Base-by-base conservation (phyloP, 306 rosid genomes). In the Medicago arabica region DNA sequence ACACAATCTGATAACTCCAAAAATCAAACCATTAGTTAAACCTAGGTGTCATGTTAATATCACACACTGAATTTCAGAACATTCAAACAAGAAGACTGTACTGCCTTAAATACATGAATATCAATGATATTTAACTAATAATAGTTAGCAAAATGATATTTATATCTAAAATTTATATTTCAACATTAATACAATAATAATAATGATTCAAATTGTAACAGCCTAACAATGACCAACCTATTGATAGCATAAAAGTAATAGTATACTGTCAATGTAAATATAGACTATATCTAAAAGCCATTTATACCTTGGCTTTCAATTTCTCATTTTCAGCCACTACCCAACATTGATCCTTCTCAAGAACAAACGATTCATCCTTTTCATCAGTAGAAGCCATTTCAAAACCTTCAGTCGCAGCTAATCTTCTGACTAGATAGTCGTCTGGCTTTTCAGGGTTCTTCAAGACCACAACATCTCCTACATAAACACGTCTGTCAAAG, bases 391-490 rank as follows among this genome's bases (percentile, higher is more conserved):
- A 96, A 71, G 53, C 81, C 98, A 96, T 90, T 87, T 92, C 98
- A 84, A 89, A 85, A 71, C 99, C 99, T 88, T 87, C 98, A 64
- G 84, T 54, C 0, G 99, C 99, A 82, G 97, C 85, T 81, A 96
- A 83, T 86, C 98, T 92, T 86, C 99, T 86, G 75, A 96, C 89
- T 69, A 96, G 81, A 81, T 71, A 86, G 81, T 79, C 87, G 34
- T 86, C 81, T 54, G 82, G 63, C 31, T 87, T 92, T 83, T 83
- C 89, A 6, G 99, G 99, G 80, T 92, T 90, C 88, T 87, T 90
- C 85, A 96, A 57, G 69, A 96, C 83, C 80, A 96, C 92, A 21
- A 96, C 97, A 83, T 96, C 99, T 86, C 99, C 99, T 63, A 96
- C 89, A 85, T 70, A 90, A 68, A 96, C 91, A 74, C 86, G 76